Base-by-base conservation (phyloP, 2,329 filamentous ascomycete species). In the Fusarium duplospermum region DNA sequence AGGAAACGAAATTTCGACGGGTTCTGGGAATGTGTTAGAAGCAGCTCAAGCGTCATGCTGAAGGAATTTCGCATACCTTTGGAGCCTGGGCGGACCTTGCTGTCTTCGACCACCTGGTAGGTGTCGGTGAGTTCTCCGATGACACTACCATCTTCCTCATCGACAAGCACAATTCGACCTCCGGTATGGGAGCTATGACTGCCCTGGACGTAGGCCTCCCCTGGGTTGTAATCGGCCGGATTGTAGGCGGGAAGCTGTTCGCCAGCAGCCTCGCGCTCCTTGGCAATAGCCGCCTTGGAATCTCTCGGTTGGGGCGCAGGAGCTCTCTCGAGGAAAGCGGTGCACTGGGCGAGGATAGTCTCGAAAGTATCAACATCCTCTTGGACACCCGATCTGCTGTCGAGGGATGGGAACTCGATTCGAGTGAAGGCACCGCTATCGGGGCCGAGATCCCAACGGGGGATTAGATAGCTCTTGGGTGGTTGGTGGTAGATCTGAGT, bases 401-500 rank as follows among this genome's bases (percentile, higher is more conserved):
- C 94, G 27, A 93, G 86, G 4, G 88, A 82, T 0, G 95, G 95
- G 76, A 99, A 98, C 81, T 98, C 93, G 80, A 99, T 94, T 65
- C 95, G 90, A 22, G 96, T 98, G 81, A 98, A 98, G 20, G 95
- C 94, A 69, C 95, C 95, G 74, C 92, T 93, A 66, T 96, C 93
- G 1, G 93, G 94, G 5, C 94, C 95, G 18, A 98, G 86, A 79
- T 98, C 96, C 95, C 96, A 98, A 75, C 96, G 92, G 18, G 96
- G 96, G 71, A 99, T 98, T 56, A 98, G 87, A 81, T 98, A 98
- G 86, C 94, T 97, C 73, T 89, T 91, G 0, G 96, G 96, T 8
- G 95, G 95, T 84, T 98, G 94, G 83, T 98, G 95, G 84, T 98
- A 98, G 81, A 99, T 96, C 82, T 98, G 96, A 0, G 96, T 98